phyloP scores from a whole-genome alignment of 2,329 filamentous ascomycete genomes.

The Aspergillus calidoustus region DNA sequence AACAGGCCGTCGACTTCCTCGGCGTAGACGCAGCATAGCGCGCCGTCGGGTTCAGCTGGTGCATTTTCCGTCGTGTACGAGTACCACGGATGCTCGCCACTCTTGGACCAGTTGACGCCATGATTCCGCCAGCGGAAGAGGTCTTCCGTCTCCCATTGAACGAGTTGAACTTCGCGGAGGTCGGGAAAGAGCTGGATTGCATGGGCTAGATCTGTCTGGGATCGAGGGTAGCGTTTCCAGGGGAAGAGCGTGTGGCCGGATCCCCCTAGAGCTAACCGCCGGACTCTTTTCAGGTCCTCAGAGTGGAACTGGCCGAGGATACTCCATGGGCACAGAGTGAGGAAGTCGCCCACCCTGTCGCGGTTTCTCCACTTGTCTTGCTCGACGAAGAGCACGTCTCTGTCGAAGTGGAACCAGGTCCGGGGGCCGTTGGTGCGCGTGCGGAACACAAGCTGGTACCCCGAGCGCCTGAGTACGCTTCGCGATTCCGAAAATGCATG shows the following conservation, averaged over 20 bases:
- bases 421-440: conserved; percentile 1
- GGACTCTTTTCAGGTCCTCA: not conserved
- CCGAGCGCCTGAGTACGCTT: not conserved
- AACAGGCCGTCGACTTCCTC: conserved; percentile 7
- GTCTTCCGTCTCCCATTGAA: not conserved
- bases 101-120: not conserved
- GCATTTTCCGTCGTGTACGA: not conserved
- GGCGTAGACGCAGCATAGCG: not conserved
- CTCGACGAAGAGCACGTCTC: conserved; percentile 7
- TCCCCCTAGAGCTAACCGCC: not conserved
- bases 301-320: conserved; percentile 6
- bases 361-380: not conserved
- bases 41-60: not conserved
- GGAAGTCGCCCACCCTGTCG: not conserved
- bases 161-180: conserved; percentile 5
- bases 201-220: not conserved
- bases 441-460: conserved; percentile 5
- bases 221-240: not conserved
- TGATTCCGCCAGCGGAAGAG: conserved; percentile 3
- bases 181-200: conserved; percentile 1
- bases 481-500: not conserved
- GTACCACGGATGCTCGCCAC: conserved; percentile 1
- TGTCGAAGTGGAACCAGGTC: conserved; percentile 6
- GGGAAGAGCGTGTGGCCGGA: not conserved
- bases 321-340: not conserved